Conservation (phyloP, 306 rosid genomes). For the Ceratonia siliqua region DNA sequence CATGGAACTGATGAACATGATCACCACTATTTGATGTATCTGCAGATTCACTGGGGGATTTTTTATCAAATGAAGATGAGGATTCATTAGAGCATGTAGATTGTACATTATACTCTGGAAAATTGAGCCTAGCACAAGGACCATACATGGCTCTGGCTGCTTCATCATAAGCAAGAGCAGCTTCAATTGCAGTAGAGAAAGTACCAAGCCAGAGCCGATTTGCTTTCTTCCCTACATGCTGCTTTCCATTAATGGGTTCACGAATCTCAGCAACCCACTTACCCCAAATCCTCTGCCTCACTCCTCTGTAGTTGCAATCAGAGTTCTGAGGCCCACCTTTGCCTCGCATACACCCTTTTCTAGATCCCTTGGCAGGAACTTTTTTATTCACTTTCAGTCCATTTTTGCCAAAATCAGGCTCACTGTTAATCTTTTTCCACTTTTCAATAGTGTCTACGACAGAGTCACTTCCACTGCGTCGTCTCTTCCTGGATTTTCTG, state of each 20-base stretch:
- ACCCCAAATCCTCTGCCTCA: constrained; percentile 92
- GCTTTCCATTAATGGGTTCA: constrained; percentile 48
- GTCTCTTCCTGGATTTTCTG: constrained; percentile 51
- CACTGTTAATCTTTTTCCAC: constrained; percentile 62
- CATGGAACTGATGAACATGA: constrained; percentile 1
- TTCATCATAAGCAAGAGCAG: constrained; percentile 86
- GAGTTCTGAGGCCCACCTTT: constrained; percentile 97
- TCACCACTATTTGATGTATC: constrained; percentile 13
- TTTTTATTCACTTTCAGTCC: constrained; percentile 38
- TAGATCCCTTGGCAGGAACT: constrained; percentile 72
- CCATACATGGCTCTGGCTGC: constrained; percentile 88
- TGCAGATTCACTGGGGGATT: constrained; percentile 7
- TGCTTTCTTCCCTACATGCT: constrained; percentile 32
- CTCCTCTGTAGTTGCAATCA: constrained; percentile 71
- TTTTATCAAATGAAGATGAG: constrained; percentile 15
- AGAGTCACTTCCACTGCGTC: constrained; percentile 46
- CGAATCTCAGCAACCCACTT: constrained; percentile 95
- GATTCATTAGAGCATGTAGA: constrained; percentile 26
- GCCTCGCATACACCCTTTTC: constrained; percentile 86
- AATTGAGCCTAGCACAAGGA: constrained; percentile 68
- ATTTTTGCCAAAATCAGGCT: constrained; percentile 38
- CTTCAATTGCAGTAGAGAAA: constrained; percentile 72
- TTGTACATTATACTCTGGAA: constrained; percentile 38
- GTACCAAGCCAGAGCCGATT: constrained; percentile 92
- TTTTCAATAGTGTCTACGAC: constrained; percentile 57